A percentile compares a stretch with the other conserved stretches of the same genome.
phyloP scores from a whole-genome alignment of 768 basidiomycete genomes.

The Serendipita sp. region DNA sequence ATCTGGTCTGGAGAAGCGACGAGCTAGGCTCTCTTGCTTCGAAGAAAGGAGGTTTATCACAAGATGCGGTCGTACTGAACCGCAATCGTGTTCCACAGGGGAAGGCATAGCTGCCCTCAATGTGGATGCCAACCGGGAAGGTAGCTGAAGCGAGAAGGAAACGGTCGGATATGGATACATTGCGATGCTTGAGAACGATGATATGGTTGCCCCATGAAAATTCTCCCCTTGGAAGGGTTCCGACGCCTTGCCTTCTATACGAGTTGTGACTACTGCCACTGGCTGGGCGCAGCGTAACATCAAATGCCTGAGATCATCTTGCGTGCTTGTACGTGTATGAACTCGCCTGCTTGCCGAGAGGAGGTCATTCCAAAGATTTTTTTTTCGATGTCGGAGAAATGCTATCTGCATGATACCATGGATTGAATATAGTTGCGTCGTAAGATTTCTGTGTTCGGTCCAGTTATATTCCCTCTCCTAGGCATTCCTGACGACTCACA shows the following conservation, averaged over 20 bases:
- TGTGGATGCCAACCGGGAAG: slow-evolving; percentile 67
- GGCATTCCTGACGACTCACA: too few species aligned
- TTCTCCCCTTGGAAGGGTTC: slow-evolving; percentile 6
- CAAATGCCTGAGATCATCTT: slow-evolving; percentile 17
- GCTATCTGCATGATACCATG: too few species aligned
- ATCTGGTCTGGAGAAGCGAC: slow-evolving; percentile 58
- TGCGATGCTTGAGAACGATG: slow-evolving; percentile 82
- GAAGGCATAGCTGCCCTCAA: slow-evolving; percentile 22
- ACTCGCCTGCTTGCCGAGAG: neutral
- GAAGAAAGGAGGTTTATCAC: slow-evolving; percentile 69
- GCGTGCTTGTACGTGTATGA: neutral
- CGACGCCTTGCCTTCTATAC: slow-evolving; percentile 23
- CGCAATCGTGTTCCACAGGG: neutral
- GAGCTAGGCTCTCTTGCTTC: slow-evolving; percentile 41
- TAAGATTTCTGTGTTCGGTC: too few species aligned
- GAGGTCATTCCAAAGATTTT: neutral
- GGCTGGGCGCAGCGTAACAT: slow-evolving; percentile 44
- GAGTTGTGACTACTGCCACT: slow-evolving; percentile 69
- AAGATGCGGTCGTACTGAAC: slow-evolving; percentile 30
- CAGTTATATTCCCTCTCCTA: too few species aligned
- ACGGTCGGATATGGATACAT: slow-evolving; percentile 79
- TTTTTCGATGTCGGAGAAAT: neutral
- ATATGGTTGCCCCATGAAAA: slow-evolving; percentile 84
- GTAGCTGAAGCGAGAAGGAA: slow-evolving; percentile 76
- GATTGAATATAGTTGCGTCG: too few species aligned